These are phyloP conservation scores for Scheffersomyces stambukii DNA, from an alignment of 1,139 yeast species.

Conservation along the genomic window DNA sequence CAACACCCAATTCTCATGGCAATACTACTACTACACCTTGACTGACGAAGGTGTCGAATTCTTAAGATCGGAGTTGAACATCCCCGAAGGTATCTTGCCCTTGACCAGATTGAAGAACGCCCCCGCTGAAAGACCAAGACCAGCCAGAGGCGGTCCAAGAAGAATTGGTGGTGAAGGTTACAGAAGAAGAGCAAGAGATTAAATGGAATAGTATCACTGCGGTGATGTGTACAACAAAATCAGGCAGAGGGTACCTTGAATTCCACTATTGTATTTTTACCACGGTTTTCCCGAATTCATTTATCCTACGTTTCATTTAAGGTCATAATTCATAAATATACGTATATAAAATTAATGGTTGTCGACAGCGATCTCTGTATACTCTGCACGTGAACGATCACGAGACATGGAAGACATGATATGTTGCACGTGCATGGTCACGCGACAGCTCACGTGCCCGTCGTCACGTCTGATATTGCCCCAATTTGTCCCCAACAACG, in stretches of 20 bases:
- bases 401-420: no score
- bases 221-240: no score
- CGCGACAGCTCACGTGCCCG: no score
- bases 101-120: conserved; percentile 96
- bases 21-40: conserved; percentile 99
- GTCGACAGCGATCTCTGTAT: conserved; percentile 4
- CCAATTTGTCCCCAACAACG: conserved; percentile 1
- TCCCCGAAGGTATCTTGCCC: conserved; percentile 98
- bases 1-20: conserved; percentile 99
- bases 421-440: no score
- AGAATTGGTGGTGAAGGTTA: conserved; percentile 31
- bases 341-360: conserved; percentile 6
- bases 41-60: conserved; percentile 99
- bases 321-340: conserved; percentile 11
- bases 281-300: no score
- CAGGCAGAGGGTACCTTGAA: no score
- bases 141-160: conserved; percentile 36
- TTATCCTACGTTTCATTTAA: conserved; percentile 13
- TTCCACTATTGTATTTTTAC: no score
- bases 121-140: conserved; percentile 77
- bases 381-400: conserved; percentile 1
- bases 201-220: conserved; percentile 14
- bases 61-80: conserved; percentile 97
- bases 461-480: no score
- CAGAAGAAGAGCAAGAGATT: conserved; percentile 50